phyloP scores from a whole-genome alignment of 352 stramenopile genomes.

The Phytopythium boreale region DNA sequence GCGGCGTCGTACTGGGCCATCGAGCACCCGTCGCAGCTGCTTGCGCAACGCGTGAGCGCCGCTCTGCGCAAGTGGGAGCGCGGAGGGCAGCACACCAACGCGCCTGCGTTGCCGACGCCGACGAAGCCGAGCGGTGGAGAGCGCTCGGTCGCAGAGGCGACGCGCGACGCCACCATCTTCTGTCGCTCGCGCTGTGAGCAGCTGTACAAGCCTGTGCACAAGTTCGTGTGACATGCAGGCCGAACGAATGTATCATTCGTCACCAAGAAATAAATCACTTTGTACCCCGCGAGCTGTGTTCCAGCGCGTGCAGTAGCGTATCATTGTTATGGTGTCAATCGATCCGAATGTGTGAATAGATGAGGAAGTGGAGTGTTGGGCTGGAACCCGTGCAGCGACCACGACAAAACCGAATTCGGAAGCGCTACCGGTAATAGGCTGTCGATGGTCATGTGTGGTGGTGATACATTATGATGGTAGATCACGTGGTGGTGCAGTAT shows the following conservation, averaged over 20 bases:
- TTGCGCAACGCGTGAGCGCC: conserved; percentile 9
- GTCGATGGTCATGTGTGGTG: too few relatives aligned
- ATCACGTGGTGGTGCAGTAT: too few relatives aligned
- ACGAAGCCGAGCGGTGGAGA: background rate
- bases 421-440: too few relatives aligned
- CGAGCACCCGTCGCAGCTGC: conserved; percentile 18
- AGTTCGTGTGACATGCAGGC: background rate
- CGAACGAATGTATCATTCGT: background rate
- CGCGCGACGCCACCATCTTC: background rate
- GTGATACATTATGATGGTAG: too few relatives aligned
- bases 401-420: too few relatives aligned
- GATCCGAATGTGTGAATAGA: too few relatives aligned
- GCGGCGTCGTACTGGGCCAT: conserved; percentile 34
- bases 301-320: too few relatives aligned
- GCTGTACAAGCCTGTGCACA: background rate
- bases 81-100: background rate
- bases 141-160: background rate
- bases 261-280: background rate
- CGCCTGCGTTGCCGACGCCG: background rate
- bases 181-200: background rate
- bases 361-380: too few relatives aligned
- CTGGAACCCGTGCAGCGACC: too few relatives aligned
- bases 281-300: too few relatives aligned
- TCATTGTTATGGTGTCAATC: too few relatives aligned
- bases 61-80: conserved; percentile 4